phyloP scores from a whole-genome alignment of 306 rosid genomes.

The Quercus robur region DNA sequence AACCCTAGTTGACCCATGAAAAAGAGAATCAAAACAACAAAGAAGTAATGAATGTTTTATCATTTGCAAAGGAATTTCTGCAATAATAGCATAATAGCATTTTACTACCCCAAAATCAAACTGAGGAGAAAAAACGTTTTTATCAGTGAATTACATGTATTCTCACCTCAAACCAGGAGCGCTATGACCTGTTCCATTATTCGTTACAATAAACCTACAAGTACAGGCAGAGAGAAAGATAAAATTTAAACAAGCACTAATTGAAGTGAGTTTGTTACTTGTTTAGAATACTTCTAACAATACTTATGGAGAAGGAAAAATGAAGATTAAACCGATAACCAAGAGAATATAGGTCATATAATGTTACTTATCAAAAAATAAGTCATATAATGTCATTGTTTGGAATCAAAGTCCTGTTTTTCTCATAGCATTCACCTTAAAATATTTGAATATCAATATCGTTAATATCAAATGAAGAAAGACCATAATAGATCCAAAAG shows the following conservation, averaged over 20 bases:
- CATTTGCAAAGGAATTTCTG: not conserved
- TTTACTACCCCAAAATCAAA: not conserved
- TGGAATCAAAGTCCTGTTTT: not conserved
- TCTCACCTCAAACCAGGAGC: constrained; percentile 73
- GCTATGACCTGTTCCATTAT: constrained; percentile 83
- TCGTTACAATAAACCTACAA: constrained; percentile 85
- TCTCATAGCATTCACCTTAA: not conserved
- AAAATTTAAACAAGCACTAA: constrained; percentile 7
- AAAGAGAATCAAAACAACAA: constrained; percentile 4
- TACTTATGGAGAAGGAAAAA: not conserved
- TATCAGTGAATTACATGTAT: constrained; percentile 8
- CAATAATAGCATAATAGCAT: not conserved
- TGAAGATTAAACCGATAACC: not conserved
- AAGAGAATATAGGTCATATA: not conserved
- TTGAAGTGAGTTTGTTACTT: not conserved
- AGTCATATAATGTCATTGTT: not conserved
- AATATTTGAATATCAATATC: not conserved
- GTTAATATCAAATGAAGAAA: not conserved
- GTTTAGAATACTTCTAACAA: not conserved
- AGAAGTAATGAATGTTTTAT: not conserved
- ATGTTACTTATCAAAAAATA: not conserved
- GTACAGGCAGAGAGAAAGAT: constrained; percentile 6
- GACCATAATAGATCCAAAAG: not conserved
- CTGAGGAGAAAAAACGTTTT: constrained; percentile 6
- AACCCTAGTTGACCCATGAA: not conserved